Evolutionary conservation across 2,329 filamentous ascomycete species (phyloP).

Genomic region (Chalaropsis thielavioides): DNA sequence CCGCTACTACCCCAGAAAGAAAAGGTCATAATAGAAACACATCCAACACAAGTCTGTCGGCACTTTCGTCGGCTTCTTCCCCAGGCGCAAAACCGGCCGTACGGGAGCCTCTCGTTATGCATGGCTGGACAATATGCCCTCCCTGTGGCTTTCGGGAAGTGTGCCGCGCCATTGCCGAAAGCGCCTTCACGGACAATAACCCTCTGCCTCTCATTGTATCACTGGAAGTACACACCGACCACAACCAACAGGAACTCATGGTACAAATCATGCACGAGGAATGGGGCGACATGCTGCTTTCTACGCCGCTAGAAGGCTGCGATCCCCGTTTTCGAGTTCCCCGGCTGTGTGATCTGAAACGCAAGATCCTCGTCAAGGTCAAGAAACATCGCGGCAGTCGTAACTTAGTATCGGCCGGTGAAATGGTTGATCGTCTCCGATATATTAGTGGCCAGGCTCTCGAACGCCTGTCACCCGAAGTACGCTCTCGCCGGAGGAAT

Average conservation of each 20-base stretch:
- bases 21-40: background rate
- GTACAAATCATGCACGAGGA: constrained; percentile 85
- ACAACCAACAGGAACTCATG: constrained; percentile 79
- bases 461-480: constrained; percentile 9
- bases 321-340: constrained; percentile 46
- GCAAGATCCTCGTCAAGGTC: constrained; percentile 75
- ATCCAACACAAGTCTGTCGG: background rate
- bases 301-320: constrained; percentile 36
- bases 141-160: constrained; percentile 81
- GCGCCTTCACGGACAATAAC: constrained; percentile 55
- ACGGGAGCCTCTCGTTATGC: constrained; percentile 63
- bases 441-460: constrained; percentile 26
- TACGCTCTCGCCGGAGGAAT: background rate
- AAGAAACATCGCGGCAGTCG: constrained; percentile 39
- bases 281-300: constrained; percentile 63
- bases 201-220: constrained; percentile 79
- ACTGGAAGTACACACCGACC: constrained; percentile 74
- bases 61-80: background rate
- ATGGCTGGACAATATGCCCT: constrained; percentile 70
- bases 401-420: constrained; percentile 10
- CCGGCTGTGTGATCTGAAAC: constrained; percentile 53
- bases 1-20: background rate
- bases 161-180: constrained; percentile 62
- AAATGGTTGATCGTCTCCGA: constrained; percentile 23
- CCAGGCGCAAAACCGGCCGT: background rate